phyloP scores from a whole-genome alignment of 1,284 basidiomycete genomes.

The Farysia itapuensis region DNA sequence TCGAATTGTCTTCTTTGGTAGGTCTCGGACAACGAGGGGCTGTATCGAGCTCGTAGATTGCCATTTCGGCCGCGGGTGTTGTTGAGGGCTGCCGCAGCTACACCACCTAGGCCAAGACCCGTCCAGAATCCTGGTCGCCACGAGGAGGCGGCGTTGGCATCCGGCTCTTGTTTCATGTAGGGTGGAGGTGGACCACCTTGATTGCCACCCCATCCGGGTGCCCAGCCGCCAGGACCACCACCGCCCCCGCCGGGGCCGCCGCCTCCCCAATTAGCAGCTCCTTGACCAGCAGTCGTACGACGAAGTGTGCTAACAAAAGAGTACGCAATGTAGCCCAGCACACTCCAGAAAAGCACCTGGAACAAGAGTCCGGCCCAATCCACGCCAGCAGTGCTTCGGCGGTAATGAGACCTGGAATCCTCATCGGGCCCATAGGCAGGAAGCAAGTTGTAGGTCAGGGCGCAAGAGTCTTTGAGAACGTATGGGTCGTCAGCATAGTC shows the following conservation, averaged over 20 bases:
- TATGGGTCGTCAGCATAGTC: slow-evolving; percentile 74
- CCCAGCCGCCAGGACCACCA: slow-evolving; percentile 43
- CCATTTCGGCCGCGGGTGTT: slow-evolving; percentile 4
- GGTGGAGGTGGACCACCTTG: slow-evolving; percentile 71
- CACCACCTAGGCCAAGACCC: slow-evolving; percentile 35
- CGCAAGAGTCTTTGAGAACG: slow-evolving; percentile 68
- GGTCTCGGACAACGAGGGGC: background rate
- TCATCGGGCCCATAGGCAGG: slow-evolving; percentile 9
- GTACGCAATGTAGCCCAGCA: slow-evolving; percentile 22
- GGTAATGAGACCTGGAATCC: background rate
- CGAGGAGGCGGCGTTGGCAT: background rate
- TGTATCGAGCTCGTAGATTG: background rate
- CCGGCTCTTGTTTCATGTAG: slow-evolving; percentile 66
- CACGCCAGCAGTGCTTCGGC: slow-evolving; percentile 5
- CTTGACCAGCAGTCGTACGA: slow-evolving; percentile 2
- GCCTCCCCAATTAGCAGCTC: slow-evolving; percentile 45
- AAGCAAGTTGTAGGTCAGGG: slow-evolving; percentile 28
- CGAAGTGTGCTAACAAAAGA: slow-evolving; percentile 12
- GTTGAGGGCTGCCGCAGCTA: slow-evolving; percentile 3
- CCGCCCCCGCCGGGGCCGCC: slow-evolving; percentile 63
- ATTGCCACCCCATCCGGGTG: slow-evolving; percentile 8
- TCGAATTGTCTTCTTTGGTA: slow-evolving; percentile 1
- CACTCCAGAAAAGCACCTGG: slow-evolving; percentile 66
- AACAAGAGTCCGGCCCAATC: slow-evolving; percentile 62
- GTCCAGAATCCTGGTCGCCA: slow-evolving; percentile 48